Conservation (phyloP, 2,329 filamentous ascomycete species). For the Colletotrichum tanaceti region DNA sequence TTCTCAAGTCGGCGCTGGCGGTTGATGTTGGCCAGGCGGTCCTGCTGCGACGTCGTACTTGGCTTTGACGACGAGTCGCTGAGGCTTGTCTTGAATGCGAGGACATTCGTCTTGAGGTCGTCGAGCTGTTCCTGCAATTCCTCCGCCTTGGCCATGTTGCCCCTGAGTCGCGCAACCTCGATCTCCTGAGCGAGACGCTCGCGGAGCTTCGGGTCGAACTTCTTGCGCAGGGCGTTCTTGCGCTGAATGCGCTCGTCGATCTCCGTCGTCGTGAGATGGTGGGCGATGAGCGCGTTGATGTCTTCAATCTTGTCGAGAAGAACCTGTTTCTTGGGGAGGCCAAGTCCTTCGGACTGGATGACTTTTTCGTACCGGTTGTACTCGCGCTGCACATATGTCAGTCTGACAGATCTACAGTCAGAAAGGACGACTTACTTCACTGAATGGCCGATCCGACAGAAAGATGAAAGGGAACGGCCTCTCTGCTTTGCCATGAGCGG, state of each 20-base stretch:
- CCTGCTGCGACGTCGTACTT: conserved; percentile 74
- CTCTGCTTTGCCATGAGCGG: conserved; percentile 84
- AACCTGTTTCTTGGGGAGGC: conserved; percentile 77
- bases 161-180: conserved; percentile 72
- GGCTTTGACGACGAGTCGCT: conserved; percentile 64
- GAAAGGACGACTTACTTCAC: conserved; percentile 69
- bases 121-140: conserved; percentile 71
- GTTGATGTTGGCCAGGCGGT: conserved; percentile 86
- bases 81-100: conserved; percentile 78
- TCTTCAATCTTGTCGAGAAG: conserved; percentile 80
- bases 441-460: conserved; percentile 86
- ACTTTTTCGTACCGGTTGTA: conserved; percentile 83
- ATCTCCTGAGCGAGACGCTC: conserved; percentile 73
- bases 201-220: conserved; percentile 75
- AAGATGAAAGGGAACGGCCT: conserved; percentile 91
- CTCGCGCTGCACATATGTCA: conserved; percentile 67
- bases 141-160: conserved; percentile 68
- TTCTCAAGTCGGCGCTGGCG: conserved; percentile 85
- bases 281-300: conserved; percentile 82
- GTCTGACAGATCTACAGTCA: conserved; percentile 5
- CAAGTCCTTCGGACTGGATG: conserved; percentile 76
- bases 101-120: conserved; percentile 73
- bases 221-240: conserved; percentile 74
- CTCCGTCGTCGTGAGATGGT: conserved; percentile 85
- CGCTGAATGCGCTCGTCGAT: conserved; percentile 82